These are phyloP conservation scores for Magnusiomyces magnusii DNA, from an alignment of 1,139 yeast genomes.

Conservation along the genomic window DNA sequence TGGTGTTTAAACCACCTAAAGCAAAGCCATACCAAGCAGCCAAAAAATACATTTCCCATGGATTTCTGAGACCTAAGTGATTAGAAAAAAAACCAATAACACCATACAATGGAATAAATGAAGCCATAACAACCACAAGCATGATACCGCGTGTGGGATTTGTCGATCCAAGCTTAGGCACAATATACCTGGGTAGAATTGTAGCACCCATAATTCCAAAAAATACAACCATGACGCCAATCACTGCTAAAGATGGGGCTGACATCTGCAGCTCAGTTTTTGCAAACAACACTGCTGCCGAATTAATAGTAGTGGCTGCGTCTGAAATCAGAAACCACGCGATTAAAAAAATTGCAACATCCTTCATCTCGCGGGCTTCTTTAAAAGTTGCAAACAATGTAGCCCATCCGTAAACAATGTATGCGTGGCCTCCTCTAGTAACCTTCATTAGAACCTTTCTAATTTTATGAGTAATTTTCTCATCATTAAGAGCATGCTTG, in stretches of 20 bases:
- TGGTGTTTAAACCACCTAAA: conserved; percentile 58
- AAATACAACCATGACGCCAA: conserved; percentile 54
- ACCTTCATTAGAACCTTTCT: conserved; percentile 13
- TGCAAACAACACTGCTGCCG: conserved; percentile 65
- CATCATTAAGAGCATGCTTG: conserved; percentile 13
- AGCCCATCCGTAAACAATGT: conserved; percentile 49
- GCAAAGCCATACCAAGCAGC: conserved; percentile 68
- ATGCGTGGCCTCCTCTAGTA: conserved; percentile 18
- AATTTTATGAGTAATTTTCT: conserved; percentile 15
- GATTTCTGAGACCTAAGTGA: conserved; percentile 47
- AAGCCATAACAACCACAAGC: conserved; percentile 49
- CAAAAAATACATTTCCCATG: conserved; percentile 55
- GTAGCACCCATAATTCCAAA: conserved; percentile 60
- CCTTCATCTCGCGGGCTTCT: conserved; percentile 50
- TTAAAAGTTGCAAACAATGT: conserved; percentile 45
- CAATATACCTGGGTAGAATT: conserved; percentile 41
- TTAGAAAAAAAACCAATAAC: conserved; percentile 47
- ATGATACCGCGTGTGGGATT: conserved; percentile 44
- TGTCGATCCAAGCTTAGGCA: conserved; percentile 34
- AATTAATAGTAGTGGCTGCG: conserved; percentile 62
- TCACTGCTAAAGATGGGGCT: conserved; percentile 50
- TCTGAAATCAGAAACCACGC: conserved; percentile 71
- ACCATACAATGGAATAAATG: conserved; percentile 60
- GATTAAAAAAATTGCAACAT: conserved; percentile 49
- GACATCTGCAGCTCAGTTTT: conserved; percentile 57